Base-by-base conservation (phyloP, 2,329 filamentous ascomycete genomes). In the Trichophyton verrucosum region DNA sequence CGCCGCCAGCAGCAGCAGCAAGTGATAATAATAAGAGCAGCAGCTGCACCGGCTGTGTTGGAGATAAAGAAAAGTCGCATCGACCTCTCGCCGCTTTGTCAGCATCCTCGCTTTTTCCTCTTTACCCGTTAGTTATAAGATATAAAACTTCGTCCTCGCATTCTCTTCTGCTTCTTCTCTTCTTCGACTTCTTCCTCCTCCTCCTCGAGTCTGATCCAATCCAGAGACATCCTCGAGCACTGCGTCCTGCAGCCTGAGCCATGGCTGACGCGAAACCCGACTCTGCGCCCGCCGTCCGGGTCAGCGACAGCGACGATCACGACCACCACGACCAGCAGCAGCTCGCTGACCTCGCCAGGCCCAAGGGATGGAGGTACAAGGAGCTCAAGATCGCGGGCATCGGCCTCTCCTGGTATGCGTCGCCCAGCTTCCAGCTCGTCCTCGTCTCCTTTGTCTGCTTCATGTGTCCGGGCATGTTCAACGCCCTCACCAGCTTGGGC, bases 391-490 rank as follows among this genome's bases (percentile, higher is more conserved):
- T 89, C 61, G 79, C 80, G n/a, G 75, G 77, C 57, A 73, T 74
- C 61, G 79, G 80, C 65, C 63, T 86, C 6, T 78, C 79, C 3
- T 89, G 84, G 80, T 91, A 87, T 71, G 88, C 88, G 24, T 89
- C 87, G 61, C 88, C 88, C 11, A 82, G 84, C 68, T 74, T 84
- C 57, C 88, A 91, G 74, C 79, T 91, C 40, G 68, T 87, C 64
- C 81, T 91, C 78, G 86, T 91, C 61, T 80, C 84, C 27, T 78
- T 87, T 63, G 84, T 87, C 57, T 87, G 85, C 70, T 87, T 88
- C 77, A 71, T 88, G 64, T 88, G 86, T 70, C 86, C 86, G 0
- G 86, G 86, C 67, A 87, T 88, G 84, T 88, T 82, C 77, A 88
- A 88, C 68, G 84, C 86, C 24, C 75, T 88, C 61, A 76, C 76